Base-by-base conservation (phyloP, 306 rosid genomes). In the Rosa multiflora region DNA sequence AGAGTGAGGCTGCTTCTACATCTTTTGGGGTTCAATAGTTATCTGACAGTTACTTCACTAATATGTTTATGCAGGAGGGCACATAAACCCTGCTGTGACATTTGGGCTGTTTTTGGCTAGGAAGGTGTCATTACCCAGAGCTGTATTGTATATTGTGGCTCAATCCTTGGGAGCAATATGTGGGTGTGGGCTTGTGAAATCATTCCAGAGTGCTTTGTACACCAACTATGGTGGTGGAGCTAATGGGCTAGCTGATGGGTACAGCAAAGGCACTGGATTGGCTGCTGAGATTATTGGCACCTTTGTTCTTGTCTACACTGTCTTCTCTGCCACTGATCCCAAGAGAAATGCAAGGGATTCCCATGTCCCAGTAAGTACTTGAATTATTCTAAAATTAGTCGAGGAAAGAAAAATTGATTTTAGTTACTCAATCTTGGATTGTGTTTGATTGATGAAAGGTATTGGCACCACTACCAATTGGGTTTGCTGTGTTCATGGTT, bases 321-420 rank as follows among this genome's bases (percentile, higher is more conserved):
- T 87, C 70, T 87, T 87, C 83, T 79, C 90, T 14, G 90, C 90
- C 29, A 87, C 88, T 10, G 90, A 87, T 21, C 90, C 90, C 21
- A 84, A 87, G 67, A 74, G 88, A 23, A 87, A 48, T 29, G 90
- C 88, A 2, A 79, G 88, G 53, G 86, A 87, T 29, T 87, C 90
- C 21, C 69, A 87, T 48, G 86, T 87, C 37, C 87, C 87, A 29
- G 87, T 84, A 73, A 42, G 87, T 81, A 35, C 20, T 29, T 11
- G 1, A 43, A 6, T 8, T 11, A n/a, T 9, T 40, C 15, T 18
- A 17, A 11, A 11, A 8, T 29, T 14, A 6, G 4, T 20, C 35
- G 4, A 73, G 1, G 17, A 17, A 72, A 11, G 48, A 10, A 73
- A 37, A 17, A 32, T 1, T 18, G 5, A 12, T 32, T 52, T 20